Percentiles rank a stretch among this genome's conserved stretches.
phyloP scores from a whole-genome alignment of 2,329 filamentous ascomycete species.

The Colletotrichum somersetense region DNA sequence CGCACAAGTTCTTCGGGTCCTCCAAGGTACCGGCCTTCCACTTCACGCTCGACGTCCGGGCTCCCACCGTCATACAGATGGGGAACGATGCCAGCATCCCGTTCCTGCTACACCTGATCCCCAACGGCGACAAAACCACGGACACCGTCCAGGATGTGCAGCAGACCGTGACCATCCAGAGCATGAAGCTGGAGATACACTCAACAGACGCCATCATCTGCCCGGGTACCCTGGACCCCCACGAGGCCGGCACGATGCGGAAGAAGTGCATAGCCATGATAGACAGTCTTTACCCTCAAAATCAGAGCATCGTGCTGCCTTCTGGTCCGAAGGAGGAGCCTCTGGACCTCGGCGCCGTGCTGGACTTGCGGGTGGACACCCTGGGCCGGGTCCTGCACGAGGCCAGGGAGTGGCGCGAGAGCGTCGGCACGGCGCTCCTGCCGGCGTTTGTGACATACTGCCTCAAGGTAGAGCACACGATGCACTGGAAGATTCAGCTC shows the following conservation, averaged over 20 bases:
- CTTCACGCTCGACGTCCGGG: constrained; percentile 46
- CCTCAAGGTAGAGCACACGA: background rate
- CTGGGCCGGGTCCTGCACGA: background rate
- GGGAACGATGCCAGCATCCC: constrained; percentile 45
- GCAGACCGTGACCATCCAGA: constrained; percentile 41
- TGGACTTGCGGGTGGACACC: constrained; percentile 11
- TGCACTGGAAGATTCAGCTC: constrained; percentile 14
- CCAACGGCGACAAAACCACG: constrained; percentile 41
- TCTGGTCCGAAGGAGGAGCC: background rate
- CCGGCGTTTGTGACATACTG: constrained; percentile 20
- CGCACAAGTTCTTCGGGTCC: constrained; percentile 49
- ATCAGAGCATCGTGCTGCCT: background rate
- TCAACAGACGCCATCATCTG: constrained; percentile 40
- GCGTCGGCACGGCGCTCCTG: background rate
- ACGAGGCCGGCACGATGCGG: constrained; percentile 19
- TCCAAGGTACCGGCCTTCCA: constrained; percentile 51
- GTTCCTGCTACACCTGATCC: constrained; percentile 41
- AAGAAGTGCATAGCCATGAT: constrained; percentile 7
- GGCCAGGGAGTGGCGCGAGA: background rate
- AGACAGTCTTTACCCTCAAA: background rate
- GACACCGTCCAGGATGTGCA: constrained; percentile 30
- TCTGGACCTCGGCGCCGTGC: constrained; percentile 9
- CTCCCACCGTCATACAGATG: constrained; percentile 49
- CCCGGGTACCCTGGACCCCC: constrained; percentile 28
- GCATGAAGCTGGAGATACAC: constrained; percentile 41